These are phyloP conservation scores for Xylaria castorea DNA, from an alignment of 495 filamentous ascomycete species.

Conservation along the genomic window DNA sequence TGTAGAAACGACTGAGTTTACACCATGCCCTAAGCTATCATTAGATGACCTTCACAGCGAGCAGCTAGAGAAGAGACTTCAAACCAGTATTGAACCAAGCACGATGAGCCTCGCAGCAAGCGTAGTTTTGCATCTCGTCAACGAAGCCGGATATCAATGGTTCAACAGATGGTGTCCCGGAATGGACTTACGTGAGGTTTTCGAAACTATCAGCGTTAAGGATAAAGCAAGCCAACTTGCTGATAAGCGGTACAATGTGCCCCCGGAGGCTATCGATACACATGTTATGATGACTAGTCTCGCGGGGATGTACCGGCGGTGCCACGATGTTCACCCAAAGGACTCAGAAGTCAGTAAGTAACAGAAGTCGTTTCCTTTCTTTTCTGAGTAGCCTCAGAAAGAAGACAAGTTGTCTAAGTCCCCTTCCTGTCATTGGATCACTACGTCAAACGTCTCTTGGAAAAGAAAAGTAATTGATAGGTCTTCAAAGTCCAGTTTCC, in stretches of 20 bases:
- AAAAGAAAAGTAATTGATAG: background rate
- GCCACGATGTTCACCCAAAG: background rate
- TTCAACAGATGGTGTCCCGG: conserved; percentile 29
- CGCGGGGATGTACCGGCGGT: conserved; percentile 25
- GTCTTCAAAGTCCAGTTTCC: background rate
- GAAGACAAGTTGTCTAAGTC: background rate
- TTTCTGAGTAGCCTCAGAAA: background rate
- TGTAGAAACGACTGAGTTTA: background rate
- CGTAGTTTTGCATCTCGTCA: conserved; percentile 15
- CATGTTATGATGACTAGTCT: conserved; percentile 11
- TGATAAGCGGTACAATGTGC: conserved; percentile 18
- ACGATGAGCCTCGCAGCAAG: conserved; percentile 15
- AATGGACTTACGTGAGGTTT: conserved; percentile 18
- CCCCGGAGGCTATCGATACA: conserved; percentile 28
- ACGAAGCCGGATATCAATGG: conserved; percentile 31
- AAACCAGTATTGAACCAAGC: conserved; percentile 2
- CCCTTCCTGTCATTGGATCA: background rate
- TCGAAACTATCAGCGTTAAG: background rate
- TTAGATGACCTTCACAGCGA: conserved; percentile 28
- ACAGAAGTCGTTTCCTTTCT: background rate
- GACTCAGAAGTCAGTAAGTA: conserved; percentile 10
- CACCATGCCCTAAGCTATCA: background rate
- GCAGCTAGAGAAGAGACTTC: conserved; percentile 27
- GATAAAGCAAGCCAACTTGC: background rate
- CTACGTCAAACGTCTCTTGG: background rate